Evolutionary conservation across 2,329 filamentous ascomycete genomes (phyloP).

Genomic region (Cercospora zeae-maydis): DNA sequence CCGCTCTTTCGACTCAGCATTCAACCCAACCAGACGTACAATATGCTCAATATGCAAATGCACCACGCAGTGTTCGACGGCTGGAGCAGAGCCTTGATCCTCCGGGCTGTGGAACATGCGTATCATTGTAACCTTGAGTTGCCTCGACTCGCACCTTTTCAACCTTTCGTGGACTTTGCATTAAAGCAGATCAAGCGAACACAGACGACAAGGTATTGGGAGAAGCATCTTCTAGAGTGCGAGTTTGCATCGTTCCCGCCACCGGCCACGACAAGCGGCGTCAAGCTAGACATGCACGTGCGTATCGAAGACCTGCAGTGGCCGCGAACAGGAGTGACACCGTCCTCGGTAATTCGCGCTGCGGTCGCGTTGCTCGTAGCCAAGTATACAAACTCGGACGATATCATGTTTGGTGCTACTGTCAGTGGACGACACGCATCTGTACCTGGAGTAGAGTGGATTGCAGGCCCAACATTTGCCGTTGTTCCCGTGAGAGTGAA

Average conservation of each 20-base stretch:
- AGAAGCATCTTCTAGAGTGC: neutral
- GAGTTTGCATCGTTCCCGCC: neutral
- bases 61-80: constrained; percentile 10
- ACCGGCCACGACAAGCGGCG: no score
- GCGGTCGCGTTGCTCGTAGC: constrained; percentile 11
- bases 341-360: neutral
- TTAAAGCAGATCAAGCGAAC: neutral
- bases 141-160: neutral
- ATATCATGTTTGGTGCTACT: constrained; percentile 12
- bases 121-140: neutral
- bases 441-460: constrained; percentile 4
- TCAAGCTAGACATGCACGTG: neutral
- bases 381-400: constrained; percentile 1
- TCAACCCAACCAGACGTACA: neutral
- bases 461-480: constrained; percentile 15
- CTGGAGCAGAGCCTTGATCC: constrained; percentile 3
- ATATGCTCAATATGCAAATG: constrained; percentile 18
- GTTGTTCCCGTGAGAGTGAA: constrained; percentile 13
- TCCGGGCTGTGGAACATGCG: constrained; percentile 24
- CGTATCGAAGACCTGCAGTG: neutral
- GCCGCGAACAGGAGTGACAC: neutral
- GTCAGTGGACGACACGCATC: constrained; percentile 11
- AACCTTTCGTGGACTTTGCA: neutral
- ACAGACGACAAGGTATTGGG: neutral
- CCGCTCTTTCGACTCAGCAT: neutral